Base-by-base conservation (phyloP, 768 basidiomycete species). In the Suillus discolor region DNA sequence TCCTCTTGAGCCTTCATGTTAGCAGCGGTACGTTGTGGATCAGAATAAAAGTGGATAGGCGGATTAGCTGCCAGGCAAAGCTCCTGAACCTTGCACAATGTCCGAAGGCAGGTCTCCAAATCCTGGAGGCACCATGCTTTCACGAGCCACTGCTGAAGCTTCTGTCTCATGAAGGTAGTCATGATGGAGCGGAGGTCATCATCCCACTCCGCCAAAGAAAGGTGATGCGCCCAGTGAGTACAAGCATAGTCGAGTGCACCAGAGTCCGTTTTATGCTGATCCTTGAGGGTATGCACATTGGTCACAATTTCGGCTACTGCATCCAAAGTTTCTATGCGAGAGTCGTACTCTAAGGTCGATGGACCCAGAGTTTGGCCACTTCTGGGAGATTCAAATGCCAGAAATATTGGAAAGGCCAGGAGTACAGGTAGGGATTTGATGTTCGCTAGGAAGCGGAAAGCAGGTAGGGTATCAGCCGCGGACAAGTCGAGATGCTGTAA, bases 121-220 rank as follows among this genome's bases (percentile, higher is more conserved):
- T 42, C 25, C 18, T 60, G 57, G 15, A 60, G 6, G 3, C 57
- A 60, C 57, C 57, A 60, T 28, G 57, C 11, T 42, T 13, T 41
- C 18, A 60, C 18, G 6, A 60, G 11, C 57, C 57, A 60, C 11
- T 60, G 39, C 25, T 20, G 39, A 18, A 60, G 57, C 11, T 60
- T 60, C 18, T 42, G 39, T 11, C 6, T 13, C 39, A 60, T 60
- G 6, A 60, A 60, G 39, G 11, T 0, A 1, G 6, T 42, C 18
- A 42, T 1, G 6, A 60, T 20, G 3, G 39, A 42, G 11, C 57
- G 39, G 25, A 60, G 57, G 1, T 60, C 39, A 1, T 42, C 39
- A 7, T 60, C 25, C 57, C 57, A 60, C 39, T 28, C 57, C 0
- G 57, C 39, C 39, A 60, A 60, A 20, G 57, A 60, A 41, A 60